phyloP scores from a whole-genome alignment of 768 basidiomycete genomes.

The Rhodosporidiobolus odoratus region DNA sequence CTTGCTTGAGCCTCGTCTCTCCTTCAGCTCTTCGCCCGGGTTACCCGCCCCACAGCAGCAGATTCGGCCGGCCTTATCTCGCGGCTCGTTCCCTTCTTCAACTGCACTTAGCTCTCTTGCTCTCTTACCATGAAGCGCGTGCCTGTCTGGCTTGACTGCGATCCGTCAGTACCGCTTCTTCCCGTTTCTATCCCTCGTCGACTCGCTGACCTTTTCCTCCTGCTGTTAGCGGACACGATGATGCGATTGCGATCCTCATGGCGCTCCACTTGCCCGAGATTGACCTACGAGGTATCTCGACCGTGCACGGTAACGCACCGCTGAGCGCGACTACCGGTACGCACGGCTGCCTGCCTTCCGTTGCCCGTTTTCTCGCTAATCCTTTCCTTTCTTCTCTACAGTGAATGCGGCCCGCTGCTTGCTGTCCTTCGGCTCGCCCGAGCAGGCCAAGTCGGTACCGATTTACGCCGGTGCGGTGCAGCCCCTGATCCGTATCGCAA shows the following conservation, averaged over 20 bases:
- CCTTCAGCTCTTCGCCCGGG: too few relatives aligned
- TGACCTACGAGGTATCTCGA: constrained; percentile 72
- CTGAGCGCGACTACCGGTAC: constrained; percentile 52
- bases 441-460: constrained; percentile 49
- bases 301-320: constrained; percentile 74
- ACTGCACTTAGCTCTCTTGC: background rate
- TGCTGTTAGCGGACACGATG: constrained; percentile 63
- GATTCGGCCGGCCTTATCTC: too few relatives aligned
- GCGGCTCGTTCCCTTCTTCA: background rate
- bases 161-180: constrained; percentile 9
- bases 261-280: constrained; percentile 59
- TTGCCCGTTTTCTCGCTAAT: constrained; percentile 44
- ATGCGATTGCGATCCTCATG: constrained; percentile 70
- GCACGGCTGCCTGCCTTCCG: background rate
- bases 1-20: too few relatives aligned
- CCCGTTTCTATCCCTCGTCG: background rate
- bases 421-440: constrained; percentile 63
- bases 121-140: background rate
- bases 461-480: constrained; percentile 66
- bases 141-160: constrained; percentile 32
- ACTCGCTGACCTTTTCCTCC: background rate
- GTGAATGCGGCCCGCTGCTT: constrained; percentile 73
- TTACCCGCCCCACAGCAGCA: background rate
- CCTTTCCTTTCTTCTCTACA: background rate
- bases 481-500: constrained; percentile 61